These are phyloP conservation scores for Calophaca sinica DNA, from an alignment of 306 rosid genomes.

Conservation along the genomic window DNA sequence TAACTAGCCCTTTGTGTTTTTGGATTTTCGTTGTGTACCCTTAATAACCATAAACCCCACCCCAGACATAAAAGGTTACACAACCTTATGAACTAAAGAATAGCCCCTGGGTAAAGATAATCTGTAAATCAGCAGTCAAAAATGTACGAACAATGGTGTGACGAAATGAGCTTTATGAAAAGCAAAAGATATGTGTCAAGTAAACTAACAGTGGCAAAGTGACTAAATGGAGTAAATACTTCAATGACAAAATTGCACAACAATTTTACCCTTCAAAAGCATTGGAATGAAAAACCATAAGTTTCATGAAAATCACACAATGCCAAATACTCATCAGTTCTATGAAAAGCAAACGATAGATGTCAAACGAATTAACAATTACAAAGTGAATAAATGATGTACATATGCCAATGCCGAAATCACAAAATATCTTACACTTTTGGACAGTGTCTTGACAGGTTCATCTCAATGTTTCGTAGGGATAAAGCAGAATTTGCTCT, in stretches of 20 bases:
- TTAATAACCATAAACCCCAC: conserved; percentile 7
- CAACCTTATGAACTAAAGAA: conserved; percentile 8
- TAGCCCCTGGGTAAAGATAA: conserved; percentile 24
- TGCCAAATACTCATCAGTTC: conserved; percentile 16
- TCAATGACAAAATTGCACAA: conserved; percentile 33
- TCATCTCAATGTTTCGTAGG: conserved; percentile 34
- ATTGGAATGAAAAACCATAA: conserved; percentile 20
- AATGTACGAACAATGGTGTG: neutral
- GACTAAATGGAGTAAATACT: conserved; percentile 3
- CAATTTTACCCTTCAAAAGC: conserved; percentile 12
- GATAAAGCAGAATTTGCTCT: conserved; percentile 49
- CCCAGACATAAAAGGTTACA: conserved; percentile 28
- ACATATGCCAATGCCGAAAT: conserved; percentile 20
- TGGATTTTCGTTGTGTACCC: conserved; percentile 4
- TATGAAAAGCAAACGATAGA: conserved; percentile 5
- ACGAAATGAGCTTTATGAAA: conserved; percentile 12
- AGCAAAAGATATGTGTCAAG: conserved; percentile 22
- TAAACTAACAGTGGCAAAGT: conserved; percentile 4
- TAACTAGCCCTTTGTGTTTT: conserved; percentile 4
- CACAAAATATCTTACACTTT: conserved; percentile 53
- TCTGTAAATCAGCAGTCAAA: conserved; percentile 2
- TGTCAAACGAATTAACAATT: conserved; percentile 25
- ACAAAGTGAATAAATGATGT: conserved; percentile 14
- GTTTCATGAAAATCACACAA: conserved; percentile 6
- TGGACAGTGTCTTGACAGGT: conserved; percentile 42